These are phyloP conservation scores for Candida succiphila DNA, from an alignment of 805 yeast species.

Conservation along the genomic window DNA sequence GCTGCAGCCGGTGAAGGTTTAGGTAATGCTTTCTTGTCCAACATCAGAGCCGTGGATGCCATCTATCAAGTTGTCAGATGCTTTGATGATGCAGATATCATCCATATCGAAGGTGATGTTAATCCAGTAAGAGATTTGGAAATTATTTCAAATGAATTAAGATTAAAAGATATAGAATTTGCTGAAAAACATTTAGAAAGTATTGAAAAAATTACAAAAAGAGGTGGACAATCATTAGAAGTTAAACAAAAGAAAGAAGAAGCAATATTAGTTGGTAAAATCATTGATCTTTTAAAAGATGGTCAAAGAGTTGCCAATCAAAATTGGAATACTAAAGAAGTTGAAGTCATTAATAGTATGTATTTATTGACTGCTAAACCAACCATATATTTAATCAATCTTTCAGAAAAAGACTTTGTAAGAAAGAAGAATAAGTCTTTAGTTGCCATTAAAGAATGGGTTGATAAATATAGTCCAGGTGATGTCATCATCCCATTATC, in stretches of 20 bases:
- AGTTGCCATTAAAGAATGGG: slow-evolving; percentile 52
- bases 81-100: slow-evolving; percentile 95
- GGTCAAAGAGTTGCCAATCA: slow-evolving; percentile 54
- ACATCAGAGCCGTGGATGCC: slow-evolving; percentile 96
- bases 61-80: slow-evolving; percentile 96
- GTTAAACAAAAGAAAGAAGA: slow-evolving; percentile 57
- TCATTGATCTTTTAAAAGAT: slow-evolving; percentile 53
- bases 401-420: slow-evolving; percentile 59
- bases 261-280: slow-evolving; percentile 43
- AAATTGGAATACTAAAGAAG: slow-evolving; percentile 55
- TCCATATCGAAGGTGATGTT: slow-evolving; percentile 95
- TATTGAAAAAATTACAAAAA: slow-evolving; percentile 44
- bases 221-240: slow-evolving; percentile 59
- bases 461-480: slow-evolving; percentile 53
- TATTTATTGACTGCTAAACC: slow-evolving; percentile 83
- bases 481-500: slow-evolving; percentile 88
- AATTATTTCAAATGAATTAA: slow-evolving; percentile 82
- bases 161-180: slow-evolving; percentile 95
- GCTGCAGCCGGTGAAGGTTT: slow-evolving; percentile 96
- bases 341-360: slow-evolving; percentile 57
- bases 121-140: slow-evolving; percentile 92
- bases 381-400: slow-evolving; percentile 67
- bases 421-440: slow-evolving; percentile 41
- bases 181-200: slow-evolving; percentile 50
- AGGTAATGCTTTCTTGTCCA: slow-evolving; percentile 94